Conservation (phyloP, 208 protist species). For the Leishmania turanica region DNA sequence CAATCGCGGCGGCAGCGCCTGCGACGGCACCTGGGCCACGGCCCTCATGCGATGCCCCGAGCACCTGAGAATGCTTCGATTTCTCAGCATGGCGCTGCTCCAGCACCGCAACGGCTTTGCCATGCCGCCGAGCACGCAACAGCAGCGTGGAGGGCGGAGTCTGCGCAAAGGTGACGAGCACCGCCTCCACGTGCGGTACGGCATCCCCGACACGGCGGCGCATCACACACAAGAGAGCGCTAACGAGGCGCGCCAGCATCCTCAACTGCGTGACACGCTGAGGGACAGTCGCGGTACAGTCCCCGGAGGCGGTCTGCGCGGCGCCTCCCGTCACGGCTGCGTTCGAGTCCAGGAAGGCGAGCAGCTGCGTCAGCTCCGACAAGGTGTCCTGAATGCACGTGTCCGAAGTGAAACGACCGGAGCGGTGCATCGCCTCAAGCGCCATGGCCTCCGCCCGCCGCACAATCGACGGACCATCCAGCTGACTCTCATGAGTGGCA, state of each 20-base stretch:
- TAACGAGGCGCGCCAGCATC: conserved; percentile 40
- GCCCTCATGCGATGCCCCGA: neutral
- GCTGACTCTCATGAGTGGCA: neutral
- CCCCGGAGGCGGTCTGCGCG: conserved; percentile 23
- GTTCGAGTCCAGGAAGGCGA: conserved; percentile 33
- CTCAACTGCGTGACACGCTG: conserved; percentile 43
- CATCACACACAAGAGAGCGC: conserved; percentile 37
- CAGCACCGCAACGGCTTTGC: neutral
- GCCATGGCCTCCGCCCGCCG: conserved; percentile 18
- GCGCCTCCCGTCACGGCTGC: conserved; percentile 28
- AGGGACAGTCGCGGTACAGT: conserved; percentile 27
- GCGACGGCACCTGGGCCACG: neutral
- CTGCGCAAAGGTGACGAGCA: conserved; percentile 34
- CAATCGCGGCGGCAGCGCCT: neutral
- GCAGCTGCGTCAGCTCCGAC: conserved; percentile 23
- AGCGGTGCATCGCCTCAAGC: conserved; percentile 15
- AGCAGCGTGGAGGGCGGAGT: conserved; percentile 29
- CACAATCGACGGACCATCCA: conserved; percentile 17
- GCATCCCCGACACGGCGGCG: conserved; percentile 37
- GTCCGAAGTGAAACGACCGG: conserved; percentile 13
- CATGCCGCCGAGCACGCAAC: conserved; percentile 6
- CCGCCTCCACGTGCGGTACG: conserved; percentile 41
- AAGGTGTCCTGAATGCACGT: conserved; percentile 38
- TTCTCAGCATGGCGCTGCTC: neutral
- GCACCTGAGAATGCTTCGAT: too few species aligned